phyloP scores from a whole-genome alignment of 1,284 basidiomycete genomes.

The Cryptococcus sp. region DNA sequence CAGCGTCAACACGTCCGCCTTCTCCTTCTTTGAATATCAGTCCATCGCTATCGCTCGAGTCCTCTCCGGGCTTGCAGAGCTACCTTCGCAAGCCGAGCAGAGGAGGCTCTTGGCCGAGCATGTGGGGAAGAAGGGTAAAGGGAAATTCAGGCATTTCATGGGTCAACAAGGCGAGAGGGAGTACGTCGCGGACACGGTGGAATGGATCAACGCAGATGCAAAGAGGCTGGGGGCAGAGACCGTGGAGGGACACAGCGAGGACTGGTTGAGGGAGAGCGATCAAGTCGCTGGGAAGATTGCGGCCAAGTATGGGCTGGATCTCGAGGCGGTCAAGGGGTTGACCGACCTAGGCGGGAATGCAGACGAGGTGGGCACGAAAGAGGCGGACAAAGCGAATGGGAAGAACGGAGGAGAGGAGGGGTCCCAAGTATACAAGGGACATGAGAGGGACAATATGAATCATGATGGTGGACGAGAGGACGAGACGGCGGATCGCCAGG shows the following conservation, averaged over 20 bases:
- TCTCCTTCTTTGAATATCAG: conserved; percentile 37
- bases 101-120: conserved; percentile 14
- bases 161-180: conserved; percentile 23
- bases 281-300: conserved; percentile 11
- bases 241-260: conserved; percentile 23
- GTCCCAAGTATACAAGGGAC: too few species aligned
- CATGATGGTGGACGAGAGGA: too few species aligned
- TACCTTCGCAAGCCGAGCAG: conserved; percentile 14
- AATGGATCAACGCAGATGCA: conserved; percentile 33
- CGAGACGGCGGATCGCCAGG: too few species aligned
- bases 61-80: conserved; percentile 18
- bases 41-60: conserved; percentile 28
- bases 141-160: conserved; percentile 28
- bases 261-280: conserved; percentile 23
- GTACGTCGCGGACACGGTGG: conserved; percentile 29
- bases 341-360: neutral
- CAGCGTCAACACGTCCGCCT: conserved; percentile 30
- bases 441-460: too few species aligned
- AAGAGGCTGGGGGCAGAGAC: conserved; percentile 12
- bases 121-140: conserved; percentile 16
- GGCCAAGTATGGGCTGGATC: conserved; percentile 14
- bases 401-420: too few species aligned
- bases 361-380: neutral
- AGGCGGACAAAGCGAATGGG: too few species aligned
- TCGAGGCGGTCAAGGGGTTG: neutral